Evolutionary conservation across 768 basidiomycete genomes (phyloP).

Genomic region (Amanita muscaria): DNA sequence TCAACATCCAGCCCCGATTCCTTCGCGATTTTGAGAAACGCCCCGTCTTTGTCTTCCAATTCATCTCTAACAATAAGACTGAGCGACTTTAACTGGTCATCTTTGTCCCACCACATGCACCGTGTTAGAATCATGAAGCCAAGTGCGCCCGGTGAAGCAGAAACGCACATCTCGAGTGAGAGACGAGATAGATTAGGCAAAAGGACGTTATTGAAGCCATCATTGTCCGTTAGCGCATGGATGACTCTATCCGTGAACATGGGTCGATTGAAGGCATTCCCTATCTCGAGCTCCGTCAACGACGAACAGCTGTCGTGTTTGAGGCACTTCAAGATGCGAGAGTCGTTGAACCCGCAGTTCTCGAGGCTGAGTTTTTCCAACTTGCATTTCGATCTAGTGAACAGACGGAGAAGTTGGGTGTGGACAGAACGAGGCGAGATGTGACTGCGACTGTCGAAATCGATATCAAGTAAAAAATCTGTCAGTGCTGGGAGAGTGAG

Average conservation of each 20-base stretch:
- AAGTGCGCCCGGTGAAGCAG: not conserved
- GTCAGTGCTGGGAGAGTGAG: too few relatives aligned
- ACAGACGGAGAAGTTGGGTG: not conserved
- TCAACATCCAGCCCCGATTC: too few relatives aligned
- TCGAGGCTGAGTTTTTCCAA: too few relatives aligned
- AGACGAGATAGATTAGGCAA: constrained; percentile 1
- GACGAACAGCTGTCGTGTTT: not conserved
- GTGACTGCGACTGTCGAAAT: not conserved
- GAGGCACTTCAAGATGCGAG: not conserved
- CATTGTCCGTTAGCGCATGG: not conserved
- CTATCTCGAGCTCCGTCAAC: not conserved
- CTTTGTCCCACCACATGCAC: not conserved
- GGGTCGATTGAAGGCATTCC: not conserved
- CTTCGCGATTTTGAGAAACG: too few relatives aligned
- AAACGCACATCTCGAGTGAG: not conserved
- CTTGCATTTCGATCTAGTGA: constrained; percentile 3
- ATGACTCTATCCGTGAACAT: constrained; percentile 2
- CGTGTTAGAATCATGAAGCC: constrained; percentile 1
- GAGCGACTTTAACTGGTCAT: constrained; percentile 1
- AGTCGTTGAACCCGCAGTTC: too few relatives aligned
- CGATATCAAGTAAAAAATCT: too few relatives aligned
- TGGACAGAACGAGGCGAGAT: not conserved
- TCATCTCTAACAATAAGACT: too few relatives aligned
- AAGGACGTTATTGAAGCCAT: not conserved
- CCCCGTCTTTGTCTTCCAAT: too few relatives aligned